Percentiles rank a stretch among this genome's conserved stretches.
Conservation (phyloP, 306 rosid genomes). For the Trifolium repens region DNA sequence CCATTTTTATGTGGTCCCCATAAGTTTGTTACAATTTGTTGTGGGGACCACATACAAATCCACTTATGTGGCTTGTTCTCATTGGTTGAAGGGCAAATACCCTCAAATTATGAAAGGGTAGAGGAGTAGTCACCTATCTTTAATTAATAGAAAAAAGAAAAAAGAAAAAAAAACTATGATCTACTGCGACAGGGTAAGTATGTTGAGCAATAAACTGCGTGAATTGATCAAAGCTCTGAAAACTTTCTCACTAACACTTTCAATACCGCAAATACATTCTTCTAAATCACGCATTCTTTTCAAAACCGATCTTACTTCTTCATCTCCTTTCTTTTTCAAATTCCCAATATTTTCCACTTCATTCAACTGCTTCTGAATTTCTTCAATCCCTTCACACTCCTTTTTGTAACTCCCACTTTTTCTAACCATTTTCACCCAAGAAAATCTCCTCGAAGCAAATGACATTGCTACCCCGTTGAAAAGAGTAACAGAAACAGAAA, state of each 20-base stretch:
- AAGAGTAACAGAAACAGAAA: constrained; percentile 59
- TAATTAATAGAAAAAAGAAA: not conserved
- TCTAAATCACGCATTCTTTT: constrained; percentile 77
- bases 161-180: not conserved
- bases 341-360: constrained; percentile 40
- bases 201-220: constrained; percentile 70
- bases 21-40: no score
- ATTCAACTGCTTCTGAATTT: constrained; percentile 40
- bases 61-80: no score
- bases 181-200: constrained; percentile 53
- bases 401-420: constrained; percentile 37
- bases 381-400: constrained; percentile 53
- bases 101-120: no score
- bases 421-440: constrained; percentile 55
- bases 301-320: constrained; percentile 56
- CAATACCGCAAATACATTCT: constrained; percentile 50
- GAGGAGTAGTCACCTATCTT: no score
- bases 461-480: constrained; percentile 62
- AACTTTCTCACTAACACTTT: constrained; percentile 56
- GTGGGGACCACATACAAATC: no score
- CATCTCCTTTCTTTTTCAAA: constrained; percentile 60
- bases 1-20: no score
- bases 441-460: constrained; percentile 45
- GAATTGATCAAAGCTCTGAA: constrained; percentile 75
- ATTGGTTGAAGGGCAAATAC: no score